Evolutionary conservation across 352 stramenopile genomes (phyloP).

Genomic region (Phytopythium montanum): DNA sequence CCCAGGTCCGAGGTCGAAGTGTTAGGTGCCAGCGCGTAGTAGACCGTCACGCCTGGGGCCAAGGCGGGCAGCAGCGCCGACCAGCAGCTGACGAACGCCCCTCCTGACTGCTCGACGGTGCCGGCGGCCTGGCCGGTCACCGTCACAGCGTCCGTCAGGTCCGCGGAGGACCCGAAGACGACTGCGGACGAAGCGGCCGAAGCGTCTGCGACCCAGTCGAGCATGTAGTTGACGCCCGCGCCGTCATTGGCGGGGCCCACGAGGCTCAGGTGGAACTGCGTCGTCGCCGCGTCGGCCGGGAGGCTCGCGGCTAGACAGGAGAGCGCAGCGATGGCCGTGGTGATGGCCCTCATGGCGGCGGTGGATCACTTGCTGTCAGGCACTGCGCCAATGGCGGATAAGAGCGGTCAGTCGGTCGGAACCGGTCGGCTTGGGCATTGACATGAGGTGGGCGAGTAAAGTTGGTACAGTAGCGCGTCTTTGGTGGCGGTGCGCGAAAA

Average conservation of each 20-base stretch:
- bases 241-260: slow-evolving; percentile 25
- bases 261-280: slow-evolving; percentile 71
- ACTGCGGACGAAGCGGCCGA: slow-evolving; percentile 31
- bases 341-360: not conserved
- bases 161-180: slow-evolving; percentile 36
- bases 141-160: slow-evolving; percentile 22
- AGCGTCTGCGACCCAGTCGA: slow-evolving; percentile 63
- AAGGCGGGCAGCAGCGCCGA: slow-evolving; percentile 46
- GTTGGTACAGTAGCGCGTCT: not conserved
- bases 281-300: slow-evolving; percentile 13
- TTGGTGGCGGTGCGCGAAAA: not conserved
- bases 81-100: slow-evolving; percentile 47
- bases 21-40: slow-evolving; percentile 48
- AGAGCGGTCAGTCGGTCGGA: not conserved
- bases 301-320: not conserved
- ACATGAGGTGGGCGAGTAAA: not conserved
- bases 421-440: not conserved
- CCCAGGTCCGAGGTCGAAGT: slow-evolving; percentile 8
- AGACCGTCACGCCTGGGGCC: slow-evolving; percentile 42
- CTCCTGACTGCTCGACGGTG: slow-evolving; percentile 40
- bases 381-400: not conserved
- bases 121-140: slow-evolving; percentile 33
- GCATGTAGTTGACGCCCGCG: slow-evolving; percentile 46
- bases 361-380: not conserved
- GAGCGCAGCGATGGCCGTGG: not conserved